These are phyloP conservation scores for Nigrospora oryzae DNA, from an alignment of 2,329 filamentous ascomycete genomes.

Conservation along the genomic window DNA sequence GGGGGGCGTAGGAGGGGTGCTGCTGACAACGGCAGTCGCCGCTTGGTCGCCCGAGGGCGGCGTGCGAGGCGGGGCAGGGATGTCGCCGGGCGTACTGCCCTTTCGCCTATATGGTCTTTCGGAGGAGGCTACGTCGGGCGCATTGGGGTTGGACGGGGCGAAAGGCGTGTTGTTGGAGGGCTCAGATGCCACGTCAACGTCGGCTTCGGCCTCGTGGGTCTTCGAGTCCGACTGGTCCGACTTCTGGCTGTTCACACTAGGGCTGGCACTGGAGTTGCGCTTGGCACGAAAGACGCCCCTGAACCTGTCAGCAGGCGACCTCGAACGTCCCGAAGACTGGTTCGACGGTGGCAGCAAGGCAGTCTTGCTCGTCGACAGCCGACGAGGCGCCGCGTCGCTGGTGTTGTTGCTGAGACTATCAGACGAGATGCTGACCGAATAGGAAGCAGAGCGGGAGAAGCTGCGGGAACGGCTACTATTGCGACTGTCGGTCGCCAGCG, in stretches of 20 bases:
- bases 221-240: constrained; percentile 11
- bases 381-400: constrained; percentile 10
- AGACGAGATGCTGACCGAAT: constrained; percentile 22
- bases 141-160: constrained; percentile 8
- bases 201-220: constrained; percentile 4
- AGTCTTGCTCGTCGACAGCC: constrained; percentile 22
- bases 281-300: constrained; percentile 61
- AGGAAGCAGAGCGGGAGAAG: constrained; percentile 27
- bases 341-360: constrained; percentile 32
- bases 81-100: constrained; percentile 12
- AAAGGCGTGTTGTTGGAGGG: constrained; percentile 1
- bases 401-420: constrained; percentile 3
- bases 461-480: constrained; percentile 3
- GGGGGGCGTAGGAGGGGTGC: constrained; percentile 58
- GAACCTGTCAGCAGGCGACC: constrained; percentile 64
- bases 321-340: constrained; percentile 45
- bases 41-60: constrained; percentile 35
- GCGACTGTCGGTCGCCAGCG: constrained; percentile 12
- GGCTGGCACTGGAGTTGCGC: constrained; percentile 35
- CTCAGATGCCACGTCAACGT: constrained; percentile 9
- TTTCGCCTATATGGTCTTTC: constrained; percentile 11
- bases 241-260: constrained; percentile 31
- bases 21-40: constrained; percentile 53
- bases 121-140: constrained; percentile 8
- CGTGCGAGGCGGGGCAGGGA: constrained; percentile 29